Evolutionary conservation across 2,329 filamentous ascomycete species (phyloP).

Genomic region (Cryphonectria naterciae): DNA sequence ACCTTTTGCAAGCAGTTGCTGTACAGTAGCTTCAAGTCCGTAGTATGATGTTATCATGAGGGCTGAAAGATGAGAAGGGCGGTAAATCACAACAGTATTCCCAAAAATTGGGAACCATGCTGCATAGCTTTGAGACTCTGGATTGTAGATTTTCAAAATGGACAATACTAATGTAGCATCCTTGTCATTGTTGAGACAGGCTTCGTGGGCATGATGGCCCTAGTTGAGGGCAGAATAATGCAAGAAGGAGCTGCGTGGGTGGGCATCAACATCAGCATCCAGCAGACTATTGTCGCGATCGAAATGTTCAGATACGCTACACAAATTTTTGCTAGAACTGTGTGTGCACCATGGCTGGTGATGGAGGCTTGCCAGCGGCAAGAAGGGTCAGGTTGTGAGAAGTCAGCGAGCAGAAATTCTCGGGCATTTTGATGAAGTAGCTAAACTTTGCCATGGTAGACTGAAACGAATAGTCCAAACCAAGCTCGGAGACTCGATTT

Average conservation of each 20-base stretch:
- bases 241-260: background rate
- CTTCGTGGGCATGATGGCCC: conserved; percentile 10
- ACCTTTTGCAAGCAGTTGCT: background rate
- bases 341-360: background rate
- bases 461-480: background rate
- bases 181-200: conserved; percentile 8
- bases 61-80: background rate
- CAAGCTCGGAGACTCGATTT: background rate
- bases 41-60: background rate
- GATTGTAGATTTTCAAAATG: background rate
- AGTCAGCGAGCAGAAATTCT: background rate
- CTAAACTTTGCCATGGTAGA: background rate
- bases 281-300: background rate
- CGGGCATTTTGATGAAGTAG: background rate
- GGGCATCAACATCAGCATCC: background rate
- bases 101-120: background rate
- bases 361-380: background rate
- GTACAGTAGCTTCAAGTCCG: background rate
- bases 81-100: too few relatives aligned
- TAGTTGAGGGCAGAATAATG: background rate
- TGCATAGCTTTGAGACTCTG: background rate
- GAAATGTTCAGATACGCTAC: background rate
- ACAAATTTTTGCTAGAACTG: background rate
- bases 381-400: background rate
- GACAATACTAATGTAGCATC: background rate